phyloP scores from a whole-genome alignment of 306 rosid species.

The Castanospermum australe region DNA sequence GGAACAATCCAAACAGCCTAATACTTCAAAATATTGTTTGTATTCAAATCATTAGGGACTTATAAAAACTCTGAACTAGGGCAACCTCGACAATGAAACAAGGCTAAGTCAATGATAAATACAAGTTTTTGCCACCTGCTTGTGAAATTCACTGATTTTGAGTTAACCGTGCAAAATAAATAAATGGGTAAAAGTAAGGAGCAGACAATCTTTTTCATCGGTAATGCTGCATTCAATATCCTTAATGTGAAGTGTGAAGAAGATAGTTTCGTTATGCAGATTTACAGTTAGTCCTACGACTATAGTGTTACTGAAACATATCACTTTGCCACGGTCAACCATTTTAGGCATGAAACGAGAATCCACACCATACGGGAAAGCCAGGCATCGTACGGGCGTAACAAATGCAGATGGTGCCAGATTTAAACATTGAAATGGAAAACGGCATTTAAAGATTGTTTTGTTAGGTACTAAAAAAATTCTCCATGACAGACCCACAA shows the following conservation, averaged over 20 bases:
- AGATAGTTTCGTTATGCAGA: constrained; percentile 6
- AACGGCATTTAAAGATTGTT: too few relatives aligned
- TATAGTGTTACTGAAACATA: background rate
- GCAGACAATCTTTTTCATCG: background rate
- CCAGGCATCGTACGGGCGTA: background rate
- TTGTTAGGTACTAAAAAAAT: constrained; percentile 27
- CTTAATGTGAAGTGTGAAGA: background rate
- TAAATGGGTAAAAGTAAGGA: background rate
- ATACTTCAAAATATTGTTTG: constrained; percentile 24
- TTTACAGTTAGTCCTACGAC: constrained; percentile 7
- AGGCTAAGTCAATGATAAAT: constrained; percentile 1
- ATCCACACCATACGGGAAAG: constrained; percentile 1
- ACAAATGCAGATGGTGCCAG: constrained; percentile 10
- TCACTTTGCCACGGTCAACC: background rate
- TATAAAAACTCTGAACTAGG: constrained; percentile 13
- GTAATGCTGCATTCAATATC: constrained; percentile 1
- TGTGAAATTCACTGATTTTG: constrained; percentile 10
- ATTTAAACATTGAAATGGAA: constrained; percentile 22
- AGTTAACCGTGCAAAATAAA: background rate
- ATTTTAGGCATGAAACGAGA: constrained; percentile 8
- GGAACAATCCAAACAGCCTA: constrained; percentile 5
- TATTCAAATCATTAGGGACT: constrained; percentile 3
- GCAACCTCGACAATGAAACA: constrained; percentile 6
- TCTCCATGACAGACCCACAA: constrained; percentile 9
- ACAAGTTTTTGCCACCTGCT: background rate